phyloP scores from a whole-genome alignment of 2,329 filamentous ascomycete species.

The Xylariaceae sp. region DNA sequence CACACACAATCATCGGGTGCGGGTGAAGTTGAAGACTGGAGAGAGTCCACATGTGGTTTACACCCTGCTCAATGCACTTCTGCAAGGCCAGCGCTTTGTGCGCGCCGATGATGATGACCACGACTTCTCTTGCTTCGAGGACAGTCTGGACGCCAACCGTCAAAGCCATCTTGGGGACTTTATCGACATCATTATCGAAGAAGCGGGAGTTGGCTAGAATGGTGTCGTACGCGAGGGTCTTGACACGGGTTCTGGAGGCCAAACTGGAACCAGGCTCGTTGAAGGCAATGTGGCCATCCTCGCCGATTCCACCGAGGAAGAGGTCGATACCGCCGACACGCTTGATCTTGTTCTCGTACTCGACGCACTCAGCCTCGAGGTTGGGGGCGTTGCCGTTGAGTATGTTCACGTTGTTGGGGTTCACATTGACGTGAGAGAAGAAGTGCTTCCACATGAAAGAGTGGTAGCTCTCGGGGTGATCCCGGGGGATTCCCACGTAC shows the following conservation, averaged over 20 bases:
- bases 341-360: constrained; percentile 75
- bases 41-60: constrained; percentile 90
- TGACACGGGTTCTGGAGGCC: constrained; percentile 73
- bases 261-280: constrained; percentile 83
- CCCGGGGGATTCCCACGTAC: constrained; percentile 77
- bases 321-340: constrained; percentile 74
- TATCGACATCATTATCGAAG: constrained; percentile 68
- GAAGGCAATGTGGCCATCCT: constrained; percentile 86
- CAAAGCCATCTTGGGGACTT: constrained; percentile 76
- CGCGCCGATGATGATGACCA: constrained; percentile 76
- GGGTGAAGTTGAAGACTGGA: constrained; percentile 76
- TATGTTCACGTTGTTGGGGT: constrained; percentile 78
- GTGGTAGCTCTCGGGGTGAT: constrained; percentile 83
- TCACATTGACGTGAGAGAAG: constrained; percentile 80
- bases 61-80: constrained; percentile 73
- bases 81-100: constrained; percentile 78
- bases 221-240: constrained; percentile 83
- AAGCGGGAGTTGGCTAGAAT: constrained; percentile 82
- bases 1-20: constrained; percentile 76
- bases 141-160: constrained; percentile 84
- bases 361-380: constrained; percentile 70
- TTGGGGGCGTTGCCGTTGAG: constrained; percentile 75
- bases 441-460: constrained; percentile 93
- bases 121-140: constrained; percentile 74
- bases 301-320: constrained; percentile 79